Evolutionary conservation across 441 rosid genomes (phyloP).

Genomic region (Sinapis alba): DNA sequence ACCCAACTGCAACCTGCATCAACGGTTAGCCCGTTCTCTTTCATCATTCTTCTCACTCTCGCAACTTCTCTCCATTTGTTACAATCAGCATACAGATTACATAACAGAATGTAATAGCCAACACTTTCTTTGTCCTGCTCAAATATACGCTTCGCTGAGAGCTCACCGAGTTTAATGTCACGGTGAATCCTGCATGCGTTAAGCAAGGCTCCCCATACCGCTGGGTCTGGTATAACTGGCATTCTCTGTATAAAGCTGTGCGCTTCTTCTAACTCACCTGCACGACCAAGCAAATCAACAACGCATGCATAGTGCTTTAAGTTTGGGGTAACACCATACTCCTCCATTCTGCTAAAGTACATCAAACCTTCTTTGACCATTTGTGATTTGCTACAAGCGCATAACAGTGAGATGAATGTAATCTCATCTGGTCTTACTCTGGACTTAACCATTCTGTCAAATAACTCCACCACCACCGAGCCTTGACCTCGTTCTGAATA

Average conservation of each 20-base stretch:
- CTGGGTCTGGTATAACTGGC: slow-evolving; percentile 77
- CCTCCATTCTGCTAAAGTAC: slow-evolving; percentile 63
- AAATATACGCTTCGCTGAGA: slow-evolving; percentile 76
- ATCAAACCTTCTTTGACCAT: slow-evolving; percentile 78
- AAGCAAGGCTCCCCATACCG: slow-evolving; percentile 94
- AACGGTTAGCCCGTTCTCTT: slow-evolving; percentile 66
- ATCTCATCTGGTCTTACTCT: slow-evolving; percentile 68
- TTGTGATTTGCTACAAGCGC: slow-evolving; percentile 85
- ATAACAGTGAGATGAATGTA: slow-evolving; percentile 73
- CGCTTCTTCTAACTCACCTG: slow-evolving; percentile 73
- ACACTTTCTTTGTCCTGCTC: slow-evolving; percentile 57
- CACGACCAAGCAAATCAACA: slow-evolving; percentile 89
- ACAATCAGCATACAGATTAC: slow-evolving; percentile 71
- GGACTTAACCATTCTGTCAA: slow-evolving; percentile 62
- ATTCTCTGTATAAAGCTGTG: slow-evolving; percentile 66
- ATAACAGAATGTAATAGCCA: slow-evolving; percentile 72
- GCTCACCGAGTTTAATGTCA: slow-evolving; percentile 69
- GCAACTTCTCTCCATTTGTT: slow-evolving; percentile 82
- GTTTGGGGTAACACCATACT: slow-evolving; percentile 59
- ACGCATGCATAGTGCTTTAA: slow-evolving; percentile 87
- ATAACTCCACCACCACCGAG: slow-evolving; percentile 55
- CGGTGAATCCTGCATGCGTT: slow-evolving; percentile 81
- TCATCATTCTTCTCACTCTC: slow-evolving; percentile 71
- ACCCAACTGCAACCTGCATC: slow-evolving; percentile 99
- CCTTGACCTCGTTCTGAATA: slow-evolving; percentile 74